Base-by-base conservation (phyloP, 805 yeast species). In the Candida vaughaniae region DNA sequence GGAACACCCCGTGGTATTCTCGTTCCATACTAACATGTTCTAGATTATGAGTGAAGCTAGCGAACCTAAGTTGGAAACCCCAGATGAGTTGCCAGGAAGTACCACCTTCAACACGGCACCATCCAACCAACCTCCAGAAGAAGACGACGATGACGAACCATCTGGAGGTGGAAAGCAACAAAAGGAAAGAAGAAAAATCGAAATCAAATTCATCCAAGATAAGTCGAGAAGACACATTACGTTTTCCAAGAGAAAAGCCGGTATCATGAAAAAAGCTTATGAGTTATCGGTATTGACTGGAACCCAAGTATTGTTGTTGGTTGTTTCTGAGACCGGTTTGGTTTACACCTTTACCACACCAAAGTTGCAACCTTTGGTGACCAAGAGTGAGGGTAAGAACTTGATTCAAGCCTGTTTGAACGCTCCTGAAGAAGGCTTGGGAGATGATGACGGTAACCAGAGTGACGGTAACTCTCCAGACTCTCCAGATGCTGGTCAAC, bases 271-370 rank as follows among this genome's bases (percentile, higher is more conserved):
- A 70, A 93, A 93, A 70, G 99, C 99, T n/a, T 93, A 91, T 66
- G 99, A 93, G 62, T 75, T 93, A 47, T 85, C 95, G 15, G 98
- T 93, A 36, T 75, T 93, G 52, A 93, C 99, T 10, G 99, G 99
- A 40, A 93, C 99, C 22, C 99, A 93, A 65, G 98, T 93, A 19
- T 75, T 93, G 47, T 71, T 93, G 42, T 77, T 93, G 51, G 99
- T 93, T 39, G 99, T 93, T 20, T 84, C 95, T 36, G 99, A 93
- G 64, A 93, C 99, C n/a, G 99, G 99, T 11, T 79, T 93, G 45
- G 99, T 93, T 38, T 93, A 93, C 66, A 93, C 99, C 15, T 93
- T 93, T 63, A 91, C 98, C 39, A 93, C 99, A n/a, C 99, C 99
- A 41, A 93, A 93, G 66, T 80, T 93, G 58, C 98, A 93, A 67